Evolutionary conservation across 2,329 filamentous ascomycete genomes (phyloP).

Genomic region (Diplodia mutila): DNA sequence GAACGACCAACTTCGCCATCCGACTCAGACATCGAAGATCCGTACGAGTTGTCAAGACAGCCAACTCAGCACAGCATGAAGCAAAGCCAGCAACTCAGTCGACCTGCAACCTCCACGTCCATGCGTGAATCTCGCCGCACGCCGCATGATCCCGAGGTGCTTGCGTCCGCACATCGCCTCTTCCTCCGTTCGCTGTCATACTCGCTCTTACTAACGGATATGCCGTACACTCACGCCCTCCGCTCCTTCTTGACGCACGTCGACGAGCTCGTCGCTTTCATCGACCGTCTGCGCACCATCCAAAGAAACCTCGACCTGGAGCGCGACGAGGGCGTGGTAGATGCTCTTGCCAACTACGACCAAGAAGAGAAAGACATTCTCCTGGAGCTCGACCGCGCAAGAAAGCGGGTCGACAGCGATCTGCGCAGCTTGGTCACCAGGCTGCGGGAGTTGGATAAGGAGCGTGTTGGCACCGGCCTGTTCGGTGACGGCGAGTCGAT

Average conservation of each 20-base stretch:
- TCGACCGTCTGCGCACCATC: conserved; percentile 74
- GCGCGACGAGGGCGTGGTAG: conserved; percentile 78
- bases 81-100: conserved; percentile 13
- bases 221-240: conserved; percentile 65
- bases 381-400: conserved; percentile 65
- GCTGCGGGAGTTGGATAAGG: conserved; percentile 63
- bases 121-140: conserved; percentile 18
- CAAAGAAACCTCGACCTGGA: conserved; percentile 82
- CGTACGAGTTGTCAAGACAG: neutral
- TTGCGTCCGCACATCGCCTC: conserved; percentile 76
- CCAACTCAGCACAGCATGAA: neutral
- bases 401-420: conserved; percentile 66
- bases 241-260: conserved; percentile 71
- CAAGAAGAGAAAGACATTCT: conserved; percentile 73
- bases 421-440: conserved; percentile 65
- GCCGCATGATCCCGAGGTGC: conserved; percentile 79
- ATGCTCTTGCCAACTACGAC: conserved; percentile 52
- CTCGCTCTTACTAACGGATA: conserved; percentile 67
- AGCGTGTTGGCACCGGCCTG: conserved; percentile 43
- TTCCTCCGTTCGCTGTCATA: conserved; percentile 73
- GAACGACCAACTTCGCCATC: neutral
- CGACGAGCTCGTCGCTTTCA: conserved; percentile 79
- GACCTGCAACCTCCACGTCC: neutral
- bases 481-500: conserved; percentile 29
- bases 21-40: neutral